These are phyloP conservation scores for Rhytidhysteron rufulum DNA, from an alignment of 2,329 filamentous ascomycete species.

Conservation along the genomic window DNA sequence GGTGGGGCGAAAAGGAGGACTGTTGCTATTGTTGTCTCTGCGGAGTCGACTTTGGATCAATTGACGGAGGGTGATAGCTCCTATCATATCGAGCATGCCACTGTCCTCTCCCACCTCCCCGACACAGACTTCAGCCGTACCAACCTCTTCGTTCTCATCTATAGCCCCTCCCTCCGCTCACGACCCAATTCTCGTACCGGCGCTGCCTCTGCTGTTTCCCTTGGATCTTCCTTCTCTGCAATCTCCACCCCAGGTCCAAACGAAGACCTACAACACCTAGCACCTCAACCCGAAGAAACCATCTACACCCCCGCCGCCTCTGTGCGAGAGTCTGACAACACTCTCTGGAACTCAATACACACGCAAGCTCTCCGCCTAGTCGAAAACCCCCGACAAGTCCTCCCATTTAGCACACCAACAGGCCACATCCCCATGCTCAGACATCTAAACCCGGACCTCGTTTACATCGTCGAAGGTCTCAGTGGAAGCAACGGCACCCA, in stretches of 20 bases:
- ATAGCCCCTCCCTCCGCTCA: conserved; percentile 76
- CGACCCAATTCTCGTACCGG: conserved; percentile 47
- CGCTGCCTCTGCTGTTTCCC: conserved; percentile 49
- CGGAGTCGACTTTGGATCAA: conserved; percentile 60
- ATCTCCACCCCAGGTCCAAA: conserved; percentile 66
- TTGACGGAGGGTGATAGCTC: conserved; percentile 53
- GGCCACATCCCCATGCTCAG: conserved; percentile 84
- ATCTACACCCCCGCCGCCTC: conserved; percentile 33
- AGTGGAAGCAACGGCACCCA: conserved; percentile 70
- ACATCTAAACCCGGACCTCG: conserved; percentile 76
- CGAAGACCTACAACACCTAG: conserved; percentile 50
- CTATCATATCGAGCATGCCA: conserved; percentile 71
- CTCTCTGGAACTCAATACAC: conserved; percentile 75
- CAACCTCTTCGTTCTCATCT: conserved; percentile 85
- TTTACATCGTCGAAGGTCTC: conserved; percentile 85
- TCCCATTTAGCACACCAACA: conserved; percentile 80
- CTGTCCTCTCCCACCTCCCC: conserved; percentile 82
- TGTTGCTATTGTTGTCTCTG: conserved; percentile 85
- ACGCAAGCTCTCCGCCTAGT: conserved; percentile 75
- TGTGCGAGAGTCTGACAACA: conserved; percentile 33
- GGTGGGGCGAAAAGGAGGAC: conserved; percentile 53
- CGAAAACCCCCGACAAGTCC: conserved; percentile 78
- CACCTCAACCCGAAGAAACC: conserved; percentile 43
- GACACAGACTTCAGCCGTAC: conserved; percentile 68
- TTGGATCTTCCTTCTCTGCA: conserved; percentile 84